Percentiles rank a stretch among this genome's conserved stretches.
Conservation (phyloP, 805 yeast genomes). For the Yamadazyma sp. region DNA sequence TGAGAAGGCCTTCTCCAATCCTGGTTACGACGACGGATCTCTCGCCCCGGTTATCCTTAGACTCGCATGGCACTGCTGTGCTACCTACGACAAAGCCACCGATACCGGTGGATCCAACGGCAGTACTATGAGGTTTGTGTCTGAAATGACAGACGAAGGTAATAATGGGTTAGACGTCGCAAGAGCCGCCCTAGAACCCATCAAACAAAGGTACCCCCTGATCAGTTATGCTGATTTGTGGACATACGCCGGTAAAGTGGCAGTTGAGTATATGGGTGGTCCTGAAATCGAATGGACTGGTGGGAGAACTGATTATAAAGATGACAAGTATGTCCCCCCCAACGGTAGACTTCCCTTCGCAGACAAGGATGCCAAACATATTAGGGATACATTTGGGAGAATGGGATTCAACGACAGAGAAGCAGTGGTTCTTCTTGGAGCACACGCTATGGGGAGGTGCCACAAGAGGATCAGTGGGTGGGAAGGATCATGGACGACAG, state of each 20-base stretch:
- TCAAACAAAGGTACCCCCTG: conserved; percentile 56
- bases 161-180: conserved; percentile 41
- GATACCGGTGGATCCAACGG: conserved; percentile 67
- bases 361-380: conserved; percentile 43
- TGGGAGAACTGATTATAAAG: conserved; percentile 40
- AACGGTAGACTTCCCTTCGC: conserved; percentile 55
- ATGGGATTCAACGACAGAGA: conserved; percentile 69
- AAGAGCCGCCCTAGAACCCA: conserved; percentile 54
- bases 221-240: conserved; percentile 66
- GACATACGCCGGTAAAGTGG: conserved; percentile 69
- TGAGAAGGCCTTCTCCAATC: conserved; percentile 23
- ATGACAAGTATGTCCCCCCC: conserved; percentile 40
- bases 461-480: conserved; percentile 71
- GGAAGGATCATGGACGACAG: conserved; percentile 90
- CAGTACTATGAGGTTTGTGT: conserved; percentile 30
- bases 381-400: conserved; percentile 45
- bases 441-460: conserved; percentile 76
- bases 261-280: conserved; percentile 63
- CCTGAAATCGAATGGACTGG: conserved; percentile 60
- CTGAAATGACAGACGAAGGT: conserved; percentile 51
- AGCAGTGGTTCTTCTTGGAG: conserved; percentile 70
- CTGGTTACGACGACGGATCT: conserved; percentile 31
- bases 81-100: conserved; percentile 65
- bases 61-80: conserved; percentile 84
- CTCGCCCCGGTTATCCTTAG: conserved; percentile 74